phyloP scores from a whole-genome alignment of 805 yeast species.

The Ogataea populi-albae region DNA sequence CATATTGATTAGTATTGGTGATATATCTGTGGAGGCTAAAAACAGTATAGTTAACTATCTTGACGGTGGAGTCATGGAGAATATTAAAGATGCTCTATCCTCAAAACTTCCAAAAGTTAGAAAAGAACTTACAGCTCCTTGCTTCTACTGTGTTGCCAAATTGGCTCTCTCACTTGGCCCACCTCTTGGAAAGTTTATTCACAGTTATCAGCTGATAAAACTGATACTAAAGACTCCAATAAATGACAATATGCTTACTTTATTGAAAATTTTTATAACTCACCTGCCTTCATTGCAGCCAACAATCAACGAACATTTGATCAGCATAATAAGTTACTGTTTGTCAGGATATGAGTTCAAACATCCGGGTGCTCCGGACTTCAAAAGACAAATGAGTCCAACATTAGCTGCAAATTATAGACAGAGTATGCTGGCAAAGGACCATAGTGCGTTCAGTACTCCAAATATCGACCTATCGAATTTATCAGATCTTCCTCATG shows the following conservation, averaged over 20 bases:
- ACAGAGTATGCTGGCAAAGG: conserved; percentile 66
- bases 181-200: conserved; percentile 84
- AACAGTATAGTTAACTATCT: conserved; percentile 83
- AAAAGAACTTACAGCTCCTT: conserved; percentile 77
- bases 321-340: conserved; percentile 69
- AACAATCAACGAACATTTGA: conserved; percentile 64
- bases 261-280: conserved; percentile 61
- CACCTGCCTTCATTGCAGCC: conserved; percentile 79
- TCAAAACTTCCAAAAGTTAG: conserved; percentile 58
- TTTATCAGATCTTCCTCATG: conserved; percentile 21
- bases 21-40: conserved; percentile 74
- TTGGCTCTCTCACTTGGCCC: conserved; percentile 89
- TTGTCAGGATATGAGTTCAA: conserved; percentile 78
- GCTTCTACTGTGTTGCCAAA: conserved; percentile 85
- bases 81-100: conserved; percentile 73
- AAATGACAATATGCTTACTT: conserved; percentile 77
- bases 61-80: conserved; percentile 84
- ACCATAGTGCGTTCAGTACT: conserved; percentile 44
- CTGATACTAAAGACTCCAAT: conserved; percentile 79
- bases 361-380: conserved; percentile 84
- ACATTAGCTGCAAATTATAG: conserved; percentile 76
- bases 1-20: conserved; percentile 78
- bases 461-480: conserved; percentile 19
- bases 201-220: conserved; percentile 69
- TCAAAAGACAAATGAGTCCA: conserved; percentile 54